A percentile compares a stretch with the other conserved stretches of the same genome.
phyloP scores from a whole-genome alignment of 75 land plant genomes.

The Chamaecyparis obtusa region DNA sequence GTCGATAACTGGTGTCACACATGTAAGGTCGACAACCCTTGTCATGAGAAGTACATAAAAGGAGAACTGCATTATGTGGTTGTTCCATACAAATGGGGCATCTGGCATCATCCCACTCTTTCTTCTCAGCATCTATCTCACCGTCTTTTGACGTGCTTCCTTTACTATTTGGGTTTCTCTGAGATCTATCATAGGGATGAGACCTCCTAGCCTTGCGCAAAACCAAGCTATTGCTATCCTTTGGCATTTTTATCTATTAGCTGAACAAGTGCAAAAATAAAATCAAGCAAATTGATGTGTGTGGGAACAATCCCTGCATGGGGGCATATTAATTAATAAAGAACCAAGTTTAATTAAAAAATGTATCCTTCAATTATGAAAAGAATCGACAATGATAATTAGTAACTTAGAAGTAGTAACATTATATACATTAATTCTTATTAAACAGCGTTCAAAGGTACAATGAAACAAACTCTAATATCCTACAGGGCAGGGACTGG shows the following conservation, averaged over 20 bases:
- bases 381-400: not conserved
- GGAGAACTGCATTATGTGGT: constrained; percentile 85
- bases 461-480: not conserved
- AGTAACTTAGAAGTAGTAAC: not conserved
- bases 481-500: not conserved
- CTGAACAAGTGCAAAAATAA: constrained; percentile 17
- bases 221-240: constrained; percentile 44
- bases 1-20: constrained; percentile 90
- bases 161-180: constrained; percentile 7
- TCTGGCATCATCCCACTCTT: constrained; percentile 83
- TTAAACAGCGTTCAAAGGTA: not conserved
- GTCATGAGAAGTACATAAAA: constrained; percentile 64
- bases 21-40: constrained; percentile 85
- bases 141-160: constrained; percentile 11
- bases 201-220: constrained; percentile 23
- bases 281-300: constrained; percentile 1
- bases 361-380: not conserved
- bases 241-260: constrained; percentile 39
- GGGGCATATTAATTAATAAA: not conserved
- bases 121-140: constrained; percentile 20
- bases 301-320: not conserved
- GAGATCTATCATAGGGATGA: constrained; percentile 25
- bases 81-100: constrained; percentile 92
- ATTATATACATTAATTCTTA: not conserved
- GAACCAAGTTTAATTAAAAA: not conserved